Evolutionary conservation across 768 basidiomycete genomes (phyloP), one percentile per base, ranked within the genome.

Genomic region (Pleurotus eryngii): DNA sequence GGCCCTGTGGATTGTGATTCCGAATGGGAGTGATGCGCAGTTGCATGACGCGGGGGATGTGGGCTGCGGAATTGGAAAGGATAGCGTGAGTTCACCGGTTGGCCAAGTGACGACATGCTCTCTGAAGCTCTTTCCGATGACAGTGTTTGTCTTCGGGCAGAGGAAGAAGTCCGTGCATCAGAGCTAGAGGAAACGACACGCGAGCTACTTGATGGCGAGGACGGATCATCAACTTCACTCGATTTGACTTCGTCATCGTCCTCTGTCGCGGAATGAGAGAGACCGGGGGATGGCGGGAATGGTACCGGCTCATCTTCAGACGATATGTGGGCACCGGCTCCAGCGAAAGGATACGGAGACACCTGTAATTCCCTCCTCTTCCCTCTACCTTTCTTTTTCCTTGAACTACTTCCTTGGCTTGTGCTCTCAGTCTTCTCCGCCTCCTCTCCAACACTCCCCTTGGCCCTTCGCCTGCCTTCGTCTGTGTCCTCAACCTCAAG

Each of bases 61-160:
- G 81, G 81, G 2, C 78, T 78, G 17, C 85, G 83, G 69, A 82
- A 81, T 54, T 82, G 77, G 78, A 89, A 89, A 8, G 87, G 89
- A 64, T 86, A 88, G 0, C 85, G 80, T 20, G 88, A 84, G 35
- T 74, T 69, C 53, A 93, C 77, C 1, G 90, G 91, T 20, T 88
- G 86, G 2, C 92, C 92, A 4, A 94, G 80, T 59, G 87, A 90
- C 3, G 91, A 93, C 85, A 94, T 85, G 6, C 92, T 93, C 17
- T 84, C 89, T 0, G 90, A 90, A 4, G 83, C 87, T 15, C 85
- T 79, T 42, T 82, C 83, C 3, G 84, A 81, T 0, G 86, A 85
- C 35, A 54, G 4, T 8, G 51, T 54, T 18, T 27, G 68, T 72
- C 42, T 76, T 77, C 46, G 78, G 79, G 51, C 74, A 74, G 43